phyloP scores from a whole-genome alignment of 2,329 filamentous ascomycete genomes.

The Lachnellula subtilissima region DNA sequence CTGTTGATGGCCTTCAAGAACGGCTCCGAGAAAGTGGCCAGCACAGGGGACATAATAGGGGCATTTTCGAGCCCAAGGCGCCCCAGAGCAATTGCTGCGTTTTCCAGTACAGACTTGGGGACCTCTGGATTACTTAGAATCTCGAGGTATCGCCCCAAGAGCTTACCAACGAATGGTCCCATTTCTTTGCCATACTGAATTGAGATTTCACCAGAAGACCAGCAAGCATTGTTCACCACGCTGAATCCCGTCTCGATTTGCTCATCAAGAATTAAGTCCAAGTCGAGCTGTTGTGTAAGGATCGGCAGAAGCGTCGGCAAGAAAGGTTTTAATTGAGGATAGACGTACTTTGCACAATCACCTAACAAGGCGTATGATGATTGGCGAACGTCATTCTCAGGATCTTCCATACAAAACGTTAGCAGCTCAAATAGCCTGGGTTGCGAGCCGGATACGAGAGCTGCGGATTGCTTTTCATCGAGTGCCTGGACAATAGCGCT shows the following conservation, averaged over 20 bases:
- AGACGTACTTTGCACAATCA: conserved; percentile 91
- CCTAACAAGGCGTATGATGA: conserved; percentile 93
- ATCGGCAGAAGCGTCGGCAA: conserved; percentile 72
- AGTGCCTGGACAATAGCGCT: conserved; percentile 92
- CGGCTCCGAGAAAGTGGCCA: conserved; percentile 73
- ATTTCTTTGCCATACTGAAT: conserved; percentile 73
- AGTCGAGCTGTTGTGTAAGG: conserved; percentile 80
- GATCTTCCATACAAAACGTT: conserved; percentile 86
- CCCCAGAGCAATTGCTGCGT: conserved; percentile 88
- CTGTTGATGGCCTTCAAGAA: conserved; percentile 80
- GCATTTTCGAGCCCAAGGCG: conserved; percentile 77
- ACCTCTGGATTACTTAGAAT: conserved; percentile 84
- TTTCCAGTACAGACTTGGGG: conserved; percentile 83
- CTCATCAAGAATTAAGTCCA: conserved; percentile 71
- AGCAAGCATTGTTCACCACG: conserved; percentile 97
- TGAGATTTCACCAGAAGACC: conserved; percentile 90
- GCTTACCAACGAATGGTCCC: conserved; percentile 68
- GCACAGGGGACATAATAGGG: conserved; percentile 70
- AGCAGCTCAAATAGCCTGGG: conserved; percentile 88
- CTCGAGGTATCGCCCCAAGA: conserved; percentile 71
- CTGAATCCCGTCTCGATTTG: conserved; percentile 82
- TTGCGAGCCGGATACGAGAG: conserved; percentile 70
- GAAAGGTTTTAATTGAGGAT: conserved; percentile 70
- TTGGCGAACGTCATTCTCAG: conserved; percentile 86
- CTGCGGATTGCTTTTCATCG: conserved; percentile 64